phyloP scores from a whole-genome alignment of 1,139 yeast species.

The Blastobotrys niveus region DNA sequence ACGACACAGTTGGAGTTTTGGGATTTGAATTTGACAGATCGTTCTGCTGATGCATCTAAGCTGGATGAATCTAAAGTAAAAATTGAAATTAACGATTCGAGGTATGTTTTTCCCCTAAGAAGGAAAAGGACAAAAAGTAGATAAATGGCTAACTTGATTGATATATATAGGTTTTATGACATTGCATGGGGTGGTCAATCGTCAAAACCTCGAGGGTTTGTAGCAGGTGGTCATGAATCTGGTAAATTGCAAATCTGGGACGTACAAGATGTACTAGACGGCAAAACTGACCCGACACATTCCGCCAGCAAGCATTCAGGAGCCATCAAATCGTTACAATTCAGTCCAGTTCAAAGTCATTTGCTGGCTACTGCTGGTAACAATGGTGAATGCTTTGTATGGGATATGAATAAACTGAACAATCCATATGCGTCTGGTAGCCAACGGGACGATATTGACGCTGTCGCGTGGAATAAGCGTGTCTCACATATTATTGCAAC shows the following conservation, averaged over 20 bases:
- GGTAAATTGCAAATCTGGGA: conserved; percentile 80
- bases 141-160: conserved; percentile 1
- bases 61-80: conserved; percentile 32
- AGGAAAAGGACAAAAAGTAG: not conserved
- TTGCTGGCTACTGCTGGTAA: conserved; percentile 83
- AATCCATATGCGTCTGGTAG: conserved; percentile 71
- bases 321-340: conserved; percentile 66
- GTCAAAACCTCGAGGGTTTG: conserved; percentile 48
- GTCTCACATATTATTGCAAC: conserved; percentile 86
- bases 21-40: conserved; percentile 53
- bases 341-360: conserved; percentile 68
- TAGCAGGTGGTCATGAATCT: conserved; percentile 88
- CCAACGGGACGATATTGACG: conserved; percentile 73
- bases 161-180: conserved; percentile 54
- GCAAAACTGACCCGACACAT: conserved; percentile 21
- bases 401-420: conserved; percentile 66
- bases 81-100: conserved; percentile 11
- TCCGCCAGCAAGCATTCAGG: conserved; percentile 58
- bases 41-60: conserved; percentile 32
- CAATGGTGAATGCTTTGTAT: conserved; percentile 77
- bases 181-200: conserved; percentile 77
- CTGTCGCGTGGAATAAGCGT: conserved; percentile 84
- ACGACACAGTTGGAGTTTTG: conserved; percentile 72
- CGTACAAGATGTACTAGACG: conserved; percentile 35
- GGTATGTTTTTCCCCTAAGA: conserved; percentile 7